These are phyloP conservation scores for Aspergillus alliaceus DNA, from an alignment of 2,329 filamentous ascomycete genomes.

Conservation along the genomic window DNA sequence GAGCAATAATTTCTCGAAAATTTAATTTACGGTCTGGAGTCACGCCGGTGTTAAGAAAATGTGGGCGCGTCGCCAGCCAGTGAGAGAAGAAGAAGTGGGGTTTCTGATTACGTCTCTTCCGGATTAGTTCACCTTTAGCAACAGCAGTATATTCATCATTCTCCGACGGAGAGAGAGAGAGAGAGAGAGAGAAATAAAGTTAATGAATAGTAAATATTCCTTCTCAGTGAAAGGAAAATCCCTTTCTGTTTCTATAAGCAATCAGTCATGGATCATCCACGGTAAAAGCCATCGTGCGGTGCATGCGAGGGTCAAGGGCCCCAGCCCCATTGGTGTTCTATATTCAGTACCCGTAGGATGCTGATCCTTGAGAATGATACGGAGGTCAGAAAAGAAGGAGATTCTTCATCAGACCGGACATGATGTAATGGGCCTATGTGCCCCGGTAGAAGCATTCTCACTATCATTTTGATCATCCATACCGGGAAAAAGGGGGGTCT, in stretches of 20 bases:
- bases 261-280: no score
- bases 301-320: no score
- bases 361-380: conserved; percentile 1
- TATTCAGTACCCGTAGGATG: conserved; percentile 1
- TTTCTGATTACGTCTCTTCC: neutral
- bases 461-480: neutral
- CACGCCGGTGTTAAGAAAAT: neutral
- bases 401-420: neutral
- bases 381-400: neutral
- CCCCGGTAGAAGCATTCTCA: no score
- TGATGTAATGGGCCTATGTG: no score
- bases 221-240: no score
- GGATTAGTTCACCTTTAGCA: neutral
- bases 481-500: neutral
- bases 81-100: neutral
- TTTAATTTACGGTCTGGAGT: neutral
- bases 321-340: neutral
- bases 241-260: no score
- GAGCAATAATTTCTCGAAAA: no score
- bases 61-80: conserved; percentile 7
- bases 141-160: neutral
- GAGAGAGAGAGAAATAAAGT: no score
- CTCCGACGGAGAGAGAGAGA: no score
- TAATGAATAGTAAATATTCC: no score
- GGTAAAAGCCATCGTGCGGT: no score